Conservation (phyloP, 2,329 filamentous ascomycete species). For the Pestalotiopsis sp. region DNA sequence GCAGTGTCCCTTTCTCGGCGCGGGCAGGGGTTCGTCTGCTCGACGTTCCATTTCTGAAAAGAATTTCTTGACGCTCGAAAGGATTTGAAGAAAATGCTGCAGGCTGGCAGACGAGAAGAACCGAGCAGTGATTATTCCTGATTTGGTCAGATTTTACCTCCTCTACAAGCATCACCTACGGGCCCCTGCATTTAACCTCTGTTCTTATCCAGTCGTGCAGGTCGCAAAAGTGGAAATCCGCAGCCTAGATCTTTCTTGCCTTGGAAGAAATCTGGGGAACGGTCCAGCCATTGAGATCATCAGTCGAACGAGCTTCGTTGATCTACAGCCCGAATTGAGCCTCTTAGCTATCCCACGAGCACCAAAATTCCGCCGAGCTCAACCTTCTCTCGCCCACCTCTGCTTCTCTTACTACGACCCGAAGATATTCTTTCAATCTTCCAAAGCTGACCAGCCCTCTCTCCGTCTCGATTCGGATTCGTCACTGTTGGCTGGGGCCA, state of each 20-base stretch:
- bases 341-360: neutral
- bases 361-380: neutral
- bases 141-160: neutral
- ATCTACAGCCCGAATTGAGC: slow-evolving; percentile 1
- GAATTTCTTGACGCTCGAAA: neutral
- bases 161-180: neutral
- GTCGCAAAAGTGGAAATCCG: neutral
- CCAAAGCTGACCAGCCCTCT: neutral
- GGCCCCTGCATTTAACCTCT: neutral
- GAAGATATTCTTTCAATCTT: neutral
- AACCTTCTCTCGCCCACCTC: neutral
- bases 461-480: neutral
- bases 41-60: neutral
- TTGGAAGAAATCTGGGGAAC: slow-evolving; percentile 13
- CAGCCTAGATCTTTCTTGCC: slow-evolving; percentile 5
- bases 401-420: neutral
- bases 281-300: slow-evolving; percentile 13
- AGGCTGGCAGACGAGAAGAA: neutral
- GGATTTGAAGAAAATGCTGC: neutral
- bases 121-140: neutral
- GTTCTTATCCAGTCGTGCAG: neutral
- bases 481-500: neutral
- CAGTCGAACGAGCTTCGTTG: neutral
- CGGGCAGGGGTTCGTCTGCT: neutral
- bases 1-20: neutral